These are phyloP conservation scores for Kandelia obovata DNA, from an alignment of 345 rosid genomes.

Conservation along the genomic window DNA sequence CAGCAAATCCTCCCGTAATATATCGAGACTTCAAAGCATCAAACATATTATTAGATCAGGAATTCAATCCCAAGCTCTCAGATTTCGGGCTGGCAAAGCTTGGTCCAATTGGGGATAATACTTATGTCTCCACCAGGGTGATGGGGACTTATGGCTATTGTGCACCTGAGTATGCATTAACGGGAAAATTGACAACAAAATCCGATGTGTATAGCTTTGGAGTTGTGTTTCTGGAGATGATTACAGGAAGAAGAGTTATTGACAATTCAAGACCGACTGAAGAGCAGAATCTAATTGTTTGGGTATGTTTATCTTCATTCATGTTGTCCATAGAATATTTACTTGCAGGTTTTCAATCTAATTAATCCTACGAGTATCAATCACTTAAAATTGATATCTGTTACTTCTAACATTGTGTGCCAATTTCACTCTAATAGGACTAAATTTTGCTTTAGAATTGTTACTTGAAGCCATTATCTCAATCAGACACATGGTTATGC, in stretches of 20 bases:
- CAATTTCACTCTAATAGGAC: background rate
- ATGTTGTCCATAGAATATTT: background rate
- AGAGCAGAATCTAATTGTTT: slow-evolving; percentile 64
- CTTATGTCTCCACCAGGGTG: slow-evolving; percentile 77
- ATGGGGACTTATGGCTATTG: slow-evolving; percentile 90
- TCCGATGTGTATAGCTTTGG: slow-evolving; percentile 86
- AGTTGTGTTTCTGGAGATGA: slow-evolving; percentile 73
- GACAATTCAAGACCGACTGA: slow-evolving; percentile 55
- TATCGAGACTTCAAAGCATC: slow-evolving; percentile 81
- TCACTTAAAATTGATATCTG: background rate
- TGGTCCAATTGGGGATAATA: slow-evolving; percentile 66
- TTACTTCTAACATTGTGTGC: too few relatives aligned
- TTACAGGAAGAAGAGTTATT: slow-evolving; percentile 78
- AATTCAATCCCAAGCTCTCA: slow-evolving; percentile 67
- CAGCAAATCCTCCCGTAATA: slow-evolving; percentile 69
- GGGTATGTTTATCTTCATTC: slow-evolving; percentile 40
- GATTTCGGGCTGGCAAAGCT: slow-evolving; percentile 87
- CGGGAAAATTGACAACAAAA: slow-evolving; percentile 64
- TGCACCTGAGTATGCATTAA: slow-evolving; percentile 70
- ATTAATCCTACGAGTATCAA: background rate
- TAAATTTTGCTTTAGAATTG: background rate
- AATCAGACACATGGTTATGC: slow-evolving; percentile 8
- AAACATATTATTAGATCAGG: slow-evolving; percentile 55
- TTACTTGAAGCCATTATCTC: background rate
- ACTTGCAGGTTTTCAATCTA: background rate